Conservation (phyloP, 768 basidiomycete genomes). For the Termitomyces sp. region DNA sequence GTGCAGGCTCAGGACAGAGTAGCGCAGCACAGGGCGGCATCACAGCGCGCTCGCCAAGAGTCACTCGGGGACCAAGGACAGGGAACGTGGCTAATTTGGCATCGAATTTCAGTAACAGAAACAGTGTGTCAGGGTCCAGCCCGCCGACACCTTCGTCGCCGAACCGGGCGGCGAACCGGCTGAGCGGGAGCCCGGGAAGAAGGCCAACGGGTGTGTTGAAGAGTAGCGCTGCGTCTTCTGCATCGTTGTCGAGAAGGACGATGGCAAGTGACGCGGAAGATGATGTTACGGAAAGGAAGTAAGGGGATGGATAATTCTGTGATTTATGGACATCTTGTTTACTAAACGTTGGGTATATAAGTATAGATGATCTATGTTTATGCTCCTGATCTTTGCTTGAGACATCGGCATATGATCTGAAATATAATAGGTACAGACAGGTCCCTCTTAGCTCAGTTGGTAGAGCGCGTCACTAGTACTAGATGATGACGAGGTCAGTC, state of each 20-base stretch:
- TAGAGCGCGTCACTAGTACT: slow-evolving; percentile 2
- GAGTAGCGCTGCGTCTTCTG: slow-evolving; percentile 28
- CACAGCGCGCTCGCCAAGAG: slow-evolving; percentile 40
- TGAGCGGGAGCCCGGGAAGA: slow-evolving; percentile 42
- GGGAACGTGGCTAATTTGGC: slow-evolving; percentile 50
- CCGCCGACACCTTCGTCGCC: slow-evolving; percentile 19
- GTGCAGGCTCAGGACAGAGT: slow-evolving; percentile 38
- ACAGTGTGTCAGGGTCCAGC: slow-evolving; percentile 29
- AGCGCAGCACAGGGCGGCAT: slow-evolving; percentile 20
- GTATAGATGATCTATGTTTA: neutral
- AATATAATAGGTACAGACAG: neutral
- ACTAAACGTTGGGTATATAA: neutral
- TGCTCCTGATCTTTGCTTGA: neutral
- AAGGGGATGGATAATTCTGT: neutral
- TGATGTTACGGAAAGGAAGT: slow-evolving; percentile 42
- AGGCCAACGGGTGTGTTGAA: slow-evolving; percentile 39
- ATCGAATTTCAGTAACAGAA: slow-evolving; percentile 46
- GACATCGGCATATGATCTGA: neutral
- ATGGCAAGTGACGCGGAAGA: slow-evolving; percentile 86
- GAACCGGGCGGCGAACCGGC: slow-evolving; percentile 37
- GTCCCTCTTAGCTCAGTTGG: slow-evolving; percentile 4
- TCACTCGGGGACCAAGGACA: slow-evolving; percentile 41
- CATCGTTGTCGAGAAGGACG: slow-evolving; percentile 59
- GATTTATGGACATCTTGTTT: slow-evolving; percentile 8
- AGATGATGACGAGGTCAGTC: neutral